phyloP scores from a whole-genome alignment of 352 stramenopile species.

The Globisporangium nunn region DNA sequence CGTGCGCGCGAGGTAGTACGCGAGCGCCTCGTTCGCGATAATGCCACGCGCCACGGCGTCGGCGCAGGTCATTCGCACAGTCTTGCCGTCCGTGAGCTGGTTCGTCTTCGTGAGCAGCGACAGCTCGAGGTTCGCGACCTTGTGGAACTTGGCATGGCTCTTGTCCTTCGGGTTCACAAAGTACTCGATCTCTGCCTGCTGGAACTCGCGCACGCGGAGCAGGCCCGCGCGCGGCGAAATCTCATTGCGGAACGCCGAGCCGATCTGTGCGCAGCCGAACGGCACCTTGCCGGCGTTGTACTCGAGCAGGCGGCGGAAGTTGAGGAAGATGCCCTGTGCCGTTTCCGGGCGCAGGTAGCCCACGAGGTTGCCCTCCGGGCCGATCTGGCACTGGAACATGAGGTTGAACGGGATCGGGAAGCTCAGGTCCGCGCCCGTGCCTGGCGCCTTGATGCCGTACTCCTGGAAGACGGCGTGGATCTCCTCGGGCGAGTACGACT shows the following conservation, averaged over 20 bases:
- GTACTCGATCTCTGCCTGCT: slow-evolving; percentile 98
- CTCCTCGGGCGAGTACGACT: slow-evolving; percentile 97
- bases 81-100: slow-evolving; percentile 96
- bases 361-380: slow-evolving; percentile 93
- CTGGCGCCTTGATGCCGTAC: slow-evolving; percentile 93
- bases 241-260: slow-evolving; percentile 92
- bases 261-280: slow-evolving; percentile 83
- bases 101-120: slow-evolving; percentile 92
- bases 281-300: slow-evolving; percentile 94
- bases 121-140: slow-evolving; percentile 83
- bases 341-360: slow-evolving; percentile 98
- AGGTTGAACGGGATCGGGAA: slow-evolving; percentile 99
- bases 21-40: slow-evolving; percentile 98
- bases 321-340: slow-evolving; percentile 98
- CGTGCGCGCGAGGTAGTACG: slow-evolving; percentile 98
- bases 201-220: slow-evolving; percentile 98
- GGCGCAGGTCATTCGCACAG: slow-evolving; percentile 86
- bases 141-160: slow-evolving; percentile 94
- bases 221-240: slow-evolving; percentile 96
- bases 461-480: slow-evolving; percentile 92
- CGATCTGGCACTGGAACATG: slow-evolving; percentile 99
- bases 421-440: slow-evolving; percentile 88
- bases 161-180: slow-evolving; percentile 99
- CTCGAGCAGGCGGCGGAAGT: slow-evolving; percentile 97
- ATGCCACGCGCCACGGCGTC: slow-evolving; percentile 91